phyloP scores from a whole-genome alignment of 2,329 filamentous ascomycete genomes.

The Diaporthe batatas region DNA sequence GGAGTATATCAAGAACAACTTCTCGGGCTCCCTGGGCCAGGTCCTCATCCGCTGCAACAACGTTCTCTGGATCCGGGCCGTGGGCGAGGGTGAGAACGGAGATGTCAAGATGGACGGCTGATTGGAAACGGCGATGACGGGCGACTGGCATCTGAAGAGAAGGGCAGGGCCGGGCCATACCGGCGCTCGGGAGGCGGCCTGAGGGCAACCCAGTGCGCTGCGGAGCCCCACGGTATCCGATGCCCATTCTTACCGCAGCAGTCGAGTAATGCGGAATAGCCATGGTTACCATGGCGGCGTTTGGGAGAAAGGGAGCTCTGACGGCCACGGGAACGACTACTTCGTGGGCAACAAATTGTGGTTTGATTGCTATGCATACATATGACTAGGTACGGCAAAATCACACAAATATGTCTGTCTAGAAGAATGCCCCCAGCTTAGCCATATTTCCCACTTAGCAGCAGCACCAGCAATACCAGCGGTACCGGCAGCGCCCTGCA shows the following conservation, averaged over 20 bases:
- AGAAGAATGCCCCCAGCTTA: constrained; percentile 35
- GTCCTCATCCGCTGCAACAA: constrained; percentile 95
- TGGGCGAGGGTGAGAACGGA: constrained; percentile 59
- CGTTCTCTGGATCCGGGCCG: constrained; percentile 88
- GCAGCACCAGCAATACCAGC: not conserved
- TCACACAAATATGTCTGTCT: constrained; percentile 26
- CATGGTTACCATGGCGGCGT: constrained; percentile 1
- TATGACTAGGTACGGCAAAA: constrained; percentile 39
- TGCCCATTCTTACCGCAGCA: not conserved
- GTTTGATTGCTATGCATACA: constrained; percentile 6
- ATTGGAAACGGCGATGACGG: constrained; percentile 25
- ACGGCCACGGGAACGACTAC: constrained; percentile 4
- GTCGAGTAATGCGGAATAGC: not conserved
- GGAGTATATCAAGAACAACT: constrained; percentile 91
- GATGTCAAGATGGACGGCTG: constrained; percentile 72
- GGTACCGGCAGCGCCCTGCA: not conserved
- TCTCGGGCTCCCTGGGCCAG: constrained; percentile 86
- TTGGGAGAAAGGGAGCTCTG: not conserved
- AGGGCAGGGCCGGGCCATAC: not conserved
- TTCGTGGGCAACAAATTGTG: not conserved
- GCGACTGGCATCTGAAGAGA: not conserved
- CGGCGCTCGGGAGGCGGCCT: not conserved
- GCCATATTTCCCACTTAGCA: constrained; percentile 36
- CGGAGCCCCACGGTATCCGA: not conserved
- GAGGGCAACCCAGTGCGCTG: not conserved